Evolutionary conservation across 106 monocot species (phyloP).

Genomic region (Posidonia australis): DNA sequence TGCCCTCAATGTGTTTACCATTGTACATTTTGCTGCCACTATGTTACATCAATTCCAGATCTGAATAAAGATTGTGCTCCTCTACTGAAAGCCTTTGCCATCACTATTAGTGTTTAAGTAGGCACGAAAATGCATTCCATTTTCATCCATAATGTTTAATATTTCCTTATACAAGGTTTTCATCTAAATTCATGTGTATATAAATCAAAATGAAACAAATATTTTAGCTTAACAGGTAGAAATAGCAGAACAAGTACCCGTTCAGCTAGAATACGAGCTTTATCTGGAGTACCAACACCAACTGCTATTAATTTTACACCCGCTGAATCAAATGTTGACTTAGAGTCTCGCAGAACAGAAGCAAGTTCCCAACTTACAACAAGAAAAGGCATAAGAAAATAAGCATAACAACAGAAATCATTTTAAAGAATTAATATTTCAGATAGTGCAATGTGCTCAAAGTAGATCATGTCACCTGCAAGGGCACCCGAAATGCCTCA

Average conservation of each 20-base stretch:
- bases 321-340: conserved; percentile 61
- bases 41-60: too few relatives aligned
- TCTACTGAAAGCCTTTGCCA: too few relatives aligned
- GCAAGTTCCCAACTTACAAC: conserved; percentile 73
- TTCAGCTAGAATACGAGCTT: conserved; percentile 75
- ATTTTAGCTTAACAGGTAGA: neutral
- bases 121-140: too few relatives aligned
- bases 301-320: conserved; percentile 67
- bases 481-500: conserved; percentile 87
- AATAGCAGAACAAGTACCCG: conserved; percentile 25
- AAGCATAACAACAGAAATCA: neutral
- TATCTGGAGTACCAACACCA: conserved; percentile 69
- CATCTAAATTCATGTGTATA: neutral
- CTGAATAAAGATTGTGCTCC: too few relatives aligned
- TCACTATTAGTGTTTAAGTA: too few relatives aligned
- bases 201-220: neutral
- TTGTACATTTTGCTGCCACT: too few relatives aligned
- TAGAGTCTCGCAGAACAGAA: conserved; percentile 48
- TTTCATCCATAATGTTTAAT: too few relatives aligned
- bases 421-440: neutral
- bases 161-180: too few relatives aligned
- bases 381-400: neutral
- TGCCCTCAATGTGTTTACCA: too few relatives aligned
- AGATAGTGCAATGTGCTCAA: neutral
- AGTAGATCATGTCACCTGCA: conserved; percentile 42